Conservation (phyloP, 2,329 filamentous ascomycete genomes). For the Colletotrichum tanaceti region DNA sequence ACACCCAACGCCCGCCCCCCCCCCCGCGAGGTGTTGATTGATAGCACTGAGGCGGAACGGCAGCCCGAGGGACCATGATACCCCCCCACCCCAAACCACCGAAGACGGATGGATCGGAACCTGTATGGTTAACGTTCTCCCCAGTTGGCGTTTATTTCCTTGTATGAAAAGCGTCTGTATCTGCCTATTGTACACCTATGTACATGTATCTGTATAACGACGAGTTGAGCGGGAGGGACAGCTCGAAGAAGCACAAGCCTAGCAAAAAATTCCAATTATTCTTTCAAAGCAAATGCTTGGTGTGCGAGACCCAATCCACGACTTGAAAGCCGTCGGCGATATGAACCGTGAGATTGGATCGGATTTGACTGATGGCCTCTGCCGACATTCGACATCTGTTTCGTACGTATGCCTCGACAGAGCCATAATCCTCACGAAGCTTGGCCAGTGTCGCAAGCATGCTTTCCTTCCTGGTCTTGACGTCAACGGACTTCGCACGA, state of each 20-base stretch:
- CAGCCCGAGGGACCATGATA: not conserved
- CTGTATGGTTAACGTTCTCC: not conserved
- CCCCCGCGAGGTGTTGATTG: not conserved
- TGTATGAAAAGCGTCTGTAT: conserved; percentile 21
- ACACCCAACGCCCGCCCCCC: not conserved
- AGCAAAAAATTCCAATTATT: not conserved
- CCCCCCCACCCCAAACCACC: not conserved
- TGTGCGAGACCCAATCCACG: conserved; percentile 35
- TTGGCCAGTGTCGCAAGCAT: conserved; percentile 64
- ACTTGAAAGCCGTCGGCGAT: conserved; percentile 16
- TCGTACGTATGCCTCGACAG: conserved; percentile 72
- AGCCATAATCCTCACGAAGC: conserved; percentile 70
- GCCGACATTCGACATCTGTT: conserved; percentile 67
- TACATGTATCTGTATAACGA: conserved; percentile 36
- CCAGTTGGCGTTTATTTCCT: conserved; percentile 11
- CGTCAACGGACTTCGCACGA: not conserved
- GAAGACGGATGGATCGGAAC: conserved; percentile 8
- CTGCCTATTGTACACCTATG: conserved; percentile 24
- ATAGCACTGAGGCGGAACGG: not conserved
- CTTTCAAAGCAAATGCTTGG: conserved; percentile 16
- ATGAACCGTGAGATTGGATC: conserved; percentile 59
- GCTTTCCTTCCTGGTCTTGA: conserved; percentile 54
- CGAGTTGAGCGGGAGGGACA: conserved; percentile 19
- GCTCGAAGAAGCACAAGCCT: conserved; percentile 10
- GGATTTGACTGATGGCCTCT: conserved; percentile 65